Evolutionary conservation across 1,284 basidiomycete species (phyloP), one percentile per base, ranked within the genome.

Genomic region (Crocinoboletus sp.): DNA sequence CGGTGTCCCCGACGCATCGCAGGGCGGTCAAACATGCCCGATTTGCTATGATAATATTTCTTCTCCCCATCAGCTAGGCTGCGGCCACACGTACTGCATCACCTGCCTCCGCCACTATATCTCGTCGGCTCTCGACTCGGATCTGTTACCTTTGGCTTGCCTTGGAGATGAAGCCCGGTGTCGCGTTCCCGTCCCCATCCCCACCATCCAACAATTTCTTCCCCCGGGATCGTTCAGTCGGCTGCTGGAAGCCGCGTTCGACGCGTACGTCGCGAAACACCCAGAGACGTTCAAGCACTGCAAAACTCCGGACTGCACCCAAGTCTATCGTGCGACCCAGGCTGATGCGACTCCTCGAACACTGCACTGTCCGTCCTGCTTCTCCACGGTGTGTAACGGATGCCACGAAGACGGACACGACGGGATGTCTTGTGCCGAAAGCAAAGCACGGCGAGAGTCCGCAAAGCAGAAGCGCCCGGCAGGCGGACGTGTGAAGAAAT

Each of bases 241-340:
- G 13, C 61, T 80, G 17, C 52, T 77, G 9, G 70, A 77, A 43
- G 61, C 63, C 6, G 71, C 68, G 0, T 77, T 80, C 50, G 55
- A 57, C 3, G 56, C 63, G 1, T 66, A 79, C 48, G 50, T 81
- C 24, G 66, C 71, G n/a, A 62, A 62, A 38, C 71, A 72, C 44
- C 68, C 74, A 0, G 63, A 69, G 38, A 65, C 71, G 25, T 71
- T 73, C 58, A 72, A 69, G 40, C 76, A 74, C 45, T 82, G 79
- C 60, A 70, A 66, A 31, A 82, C 78, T 0, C 72, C 78, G 0
- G 78, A 77, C 47, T 82, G 79, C 49, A 68, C 57, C 6, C 78
- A 80, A 54, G 68, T 80, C 1, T 81, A 80, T 57, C 69, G 71
- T 17, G 63, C 55, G 5, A 40, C 19, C 4, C 35, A 56, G 31